Percentiles rank a stretch among this genome's conserved stretches.
phyloP scores from a whole-genome alignment of 257 asterid genomes.

The Thymus quinquecostatus region DNA sequence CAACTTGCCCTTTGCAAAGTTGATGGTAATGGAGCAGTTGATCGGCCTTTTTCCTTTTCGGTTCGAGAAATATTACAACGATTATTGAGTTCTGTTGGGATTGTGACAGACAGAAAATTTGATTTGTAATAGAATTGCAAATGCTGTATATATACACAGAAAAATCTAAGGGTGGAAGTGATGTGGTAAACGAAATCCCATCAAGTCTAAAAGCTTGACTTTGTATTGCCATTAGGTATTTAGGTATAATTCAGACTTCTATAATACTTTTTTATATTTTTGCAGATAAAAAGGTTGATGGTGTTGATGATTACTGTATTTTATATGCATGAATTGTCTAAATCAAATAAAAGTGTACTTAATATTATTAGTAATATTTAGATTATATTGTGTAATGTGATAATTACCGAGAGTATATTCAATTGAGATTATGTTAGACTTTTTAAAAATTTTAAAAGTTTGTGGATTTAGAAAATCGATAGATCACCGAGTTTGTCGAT shows the following conservation, averaged over 20 bases:
- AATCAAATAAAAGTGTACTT: not conserved
- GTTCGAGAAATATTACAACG: not conserved
- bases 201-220: conserved; percentile 21
- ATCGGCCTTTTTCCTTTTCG: not conserved
- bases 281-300: conserved; percentile 2
- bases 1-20: not conserved
- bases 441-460: too few relatives aligned
- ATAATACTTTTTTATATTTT: not conserved
- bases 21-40: not conserved
- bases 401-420: too few relatives aligned
- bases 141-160: not conserved
- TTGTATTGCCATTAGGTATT: conserved; percentile 33
- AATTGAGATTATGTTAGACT: too few relatives aligned
- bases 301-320: too few relatives aligned
- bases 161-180: conserved; percentile 4
- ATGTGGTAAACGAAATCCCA: conserved; percentile 32
- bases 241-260: conserved; percentile 29
- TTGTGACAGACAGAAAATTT: not conserved
- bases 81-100: not conserved
- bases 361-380: not conserved
- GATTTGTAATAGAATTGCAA: not conserved
- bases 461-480: too few relatives aligned
- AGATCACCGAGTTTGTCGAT: too few relatives aligned
- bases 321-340: too few relatives aligned
- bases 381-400: not conserved